These are phyloP conservation scores for Knufia petricola DNA, from an alignment of 2,329 filamentous ascomycete species.

Conservation along the genomic window DNA sequence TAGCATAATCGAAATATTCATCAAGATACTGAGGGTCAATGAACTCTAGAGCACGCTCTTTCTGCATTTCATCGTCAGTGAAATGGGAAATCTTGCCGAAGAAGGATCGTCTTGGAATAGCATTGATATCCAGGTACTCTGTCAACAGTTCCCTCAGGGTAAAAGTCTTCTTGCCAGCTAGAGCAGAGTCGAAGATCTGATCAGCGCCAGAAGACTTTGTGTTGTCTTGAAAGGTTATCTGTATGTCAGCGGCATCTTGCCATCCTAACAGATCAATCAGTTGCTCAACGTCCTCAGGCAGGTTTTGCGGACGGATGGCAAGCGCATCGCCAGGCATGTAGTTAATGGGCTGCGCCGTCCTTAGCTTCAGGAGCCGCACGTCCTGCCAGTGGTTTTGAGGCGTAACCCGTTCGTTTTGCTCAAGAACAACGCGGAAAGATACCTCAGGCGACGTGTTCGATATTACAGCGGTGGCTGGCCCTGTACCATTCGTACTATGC, in stretches of 20 bases:
- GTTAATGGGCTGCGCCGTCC: conserved; percentile 32
- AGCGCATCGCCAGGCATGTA: conserved; percentile 70
- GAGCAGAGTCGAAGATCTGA: conserved; percentile 22
- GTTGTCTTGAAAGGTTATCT: conserved; percentile 34
- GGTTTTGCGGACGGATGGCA: conserved; percentile 80
- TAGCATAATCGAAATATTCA: conserved; percentile 93
- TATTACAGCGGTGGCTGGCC: conserved; percentile 8
- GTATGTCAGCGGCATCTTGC: conserved; percentile 60
- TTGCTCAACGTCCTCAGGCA: conserved; percentile 64
- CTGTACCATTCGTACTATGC: neutral
- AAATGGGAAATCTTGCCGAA: conserved; percentile 70
- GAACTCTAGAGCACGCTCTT: conserved; percentile 75
- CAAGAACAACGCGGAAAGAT: conserved; percentile 49
- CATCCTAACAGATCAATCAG: conserved; percentile 74
- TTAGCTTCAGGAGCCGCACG: conserved; percentile 68
- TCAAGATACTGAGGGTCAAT: conserved; percentile 69
- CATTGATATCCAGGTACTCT: conserved; percentile 78
- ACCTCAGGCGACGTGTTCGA: conserved; percentile 29
- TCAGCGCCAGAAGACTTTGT: conserved; percentile 6
- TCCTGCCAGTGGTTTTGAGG: conserved; percentile 80
- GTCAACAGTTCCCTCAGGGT: conserved; percentile 69
- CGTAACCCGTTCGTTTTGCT: conserved; percentile 64
- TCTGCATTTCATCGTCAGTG: conserved; percentile 61
- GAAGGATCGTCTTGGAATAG: conserved; percentile 80
- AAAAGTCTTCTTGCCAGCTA: conserved; percentile 30